Evolutionary conservation across 2,329 filamentous ascomycete genomes (phyloP).

Genomic region (Diaporthe australafricana): DNA sequence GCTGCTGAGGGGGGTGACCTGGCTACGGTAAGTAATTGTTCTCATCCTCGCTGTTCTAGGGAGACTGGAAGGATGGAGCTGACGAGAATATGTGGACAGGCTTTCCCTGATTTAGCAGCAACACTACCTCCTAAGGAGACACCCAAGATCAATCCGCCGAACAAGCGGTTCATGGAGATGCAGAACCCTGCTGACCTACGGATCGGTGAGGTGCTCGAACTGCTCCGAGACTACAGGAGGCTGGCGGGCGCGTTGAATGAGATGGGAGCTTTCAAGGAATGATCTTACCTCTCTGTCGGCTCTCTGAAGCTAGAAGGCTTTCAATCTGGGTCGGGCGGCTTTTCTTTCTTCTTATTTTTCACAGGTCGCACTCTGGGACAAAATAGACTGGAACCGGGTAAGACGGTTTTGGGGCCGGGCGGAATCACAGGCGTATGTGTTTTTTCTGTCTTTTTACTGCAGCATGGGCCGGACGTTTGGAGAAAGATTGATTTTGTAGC

Average conservation of each 20-base stretch:
- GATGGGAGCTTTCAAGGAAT: slow-evolving; percentile 67
- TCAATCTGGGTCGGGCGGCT: neutral
- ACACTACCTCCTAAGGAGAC: slow-evolving; percentile 65
- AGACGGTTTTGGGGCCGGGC: neutral
- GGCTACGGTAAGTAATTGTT: slow-evolving; percentile 60
- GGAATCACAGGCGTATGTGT: slow-evolving; percentile 14
- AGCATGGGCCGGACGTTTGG: slow-evolving; percentile 27
- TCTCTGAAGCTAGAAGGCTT: neutral
- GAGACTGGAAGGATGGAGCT: neutral
- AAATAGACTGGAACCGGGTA: slow-evolving; percentile 19
- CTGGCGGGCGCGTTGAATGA: slow-evolving; percentile 74
- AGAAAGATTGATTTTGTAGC: slow-evolving; percentile 9
- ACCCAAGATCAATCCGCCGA: slow-evolving; percentile 72
- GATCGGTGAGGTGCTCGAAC: slow-evolving; percentile 77
- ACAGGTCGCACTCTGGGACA: slow-evolving; percentile 7
- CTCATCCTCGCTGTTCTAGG: neutral
- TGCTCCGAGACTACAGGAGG: slow-evolving; percentile 80
- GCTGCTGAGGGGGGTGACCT: slow-evolving; percentile 64
- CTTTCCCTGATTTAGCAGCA: slow-evolving; percentile 70
- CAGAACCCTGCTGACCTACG: slow-evolving; percentile 77
- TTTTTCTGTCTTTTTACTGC: no score
- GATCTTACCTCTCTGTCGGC: neutral
- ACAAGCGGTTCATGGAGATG: slow-evolving; percentile 78
- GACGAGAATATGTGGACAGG: slow-evolving; percentile 50
- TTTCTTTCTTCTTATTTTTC: neutral